phyloP scores from a whole-genome alignment of 306 rosid genomes.

The Boehmeria nivea region DNA sequence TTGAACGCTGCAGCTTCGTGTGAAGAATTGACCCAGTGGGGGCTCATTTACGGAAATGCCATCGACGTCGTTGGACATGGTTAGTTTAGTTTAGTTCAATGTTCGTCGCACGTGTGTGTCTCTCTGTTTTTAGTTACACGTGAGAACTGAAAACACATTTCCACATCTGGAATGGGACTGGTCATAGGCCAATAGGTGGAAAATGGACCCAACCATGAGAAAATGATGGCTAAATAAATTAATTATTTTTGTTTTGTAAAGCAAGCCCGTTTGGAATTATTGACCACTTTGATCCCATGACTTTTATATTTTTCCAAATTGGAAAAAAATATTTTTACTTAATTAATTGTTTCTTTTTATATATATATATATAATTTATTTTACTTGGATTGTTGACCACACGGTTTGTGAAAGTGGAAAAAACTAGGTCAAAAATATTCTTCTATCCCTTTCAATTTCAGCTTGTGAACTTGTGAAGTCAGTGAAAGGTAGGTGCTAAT shows the following conservation, averaged over 20 bases:
- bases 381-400: constrained; percentile 13
- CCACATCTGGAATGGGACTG: constrained; percentile 12
- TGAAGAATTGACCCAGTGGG: too few species aligned
- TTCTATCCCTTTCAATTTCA: too few species aligned
- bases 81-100: too few species aligned
- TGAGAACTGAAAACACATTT: constrained; percentile 5
- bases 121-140: neutral
- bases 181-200: constrained; percentile 21
- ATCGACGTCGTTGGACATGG: too few species aligned
- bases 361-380: too few species aligned
- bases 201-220: neutral
- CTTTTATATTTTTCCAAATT: neutral
- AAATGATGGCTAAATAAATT: neutral
- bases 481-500: too few species aligned
- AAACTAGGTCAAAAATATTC: neutral
- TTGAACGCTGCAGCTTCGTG: too few species aligned
- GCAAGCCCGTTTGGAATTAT: constrained; percentile 9
- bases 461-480: too few species aligned
- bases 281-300: neutral
- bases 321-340: neutral
- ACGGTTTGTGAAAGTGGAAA: constrained; percentile 1
- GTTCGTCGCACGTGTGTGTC: constrained; percentile 14
- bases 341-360: too few species aligned
- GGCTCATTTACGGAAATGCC: too few species aligned
- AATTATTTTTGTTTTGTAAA: neutral